Base-by-base conservation (phyloP, 371 early-diverging fungal genomes). In the Mucor irregularis region DNA sequence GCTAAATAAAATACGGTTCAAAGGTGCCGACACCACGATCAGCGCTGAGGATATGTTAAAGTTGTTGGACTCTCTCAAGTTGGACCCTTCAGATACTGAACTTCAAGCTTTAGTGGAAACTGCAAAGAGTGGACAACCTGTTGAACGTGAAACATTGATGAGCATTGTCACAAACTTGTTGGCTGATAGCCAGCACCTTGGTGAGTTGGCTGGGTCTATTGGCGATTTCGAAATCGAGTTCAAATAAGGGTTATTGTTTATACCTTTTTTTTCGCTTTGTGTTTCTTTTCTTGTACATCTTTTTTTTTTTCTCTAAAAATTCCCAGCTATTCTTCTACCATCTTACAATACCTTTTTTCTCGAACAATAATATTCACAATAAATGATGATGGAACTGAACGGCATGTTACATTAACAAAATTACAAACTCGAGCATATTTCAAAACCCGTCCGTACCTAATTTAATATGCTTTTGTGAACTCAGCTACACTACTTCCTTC, bases 61-160 rank as follows among this genome's bases (percentile, higher is more conserved):
- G 4, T 33, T 64, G 9, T 26, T 64, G 34, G 48, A 64, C 5
- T 53, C 58, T 4, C 28, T 64, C 11, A 53, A 58, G 31, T 5
- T 58, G 4, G 54, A 49, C 14, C 25, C 54, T 28, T n/a, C 55
- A 22, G 50, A 58, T 28, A 8, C 21, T 28, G 49, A 58, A 29
- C 49, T 64, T 22, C 46, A 58, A 31, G 45, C 21, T 22, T 10
- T 64, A 8, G 14, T 53, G 8, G 19, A 43, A 22, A 40, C 37
- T 24, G 67, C 63, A 29, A 58, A 67, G 28, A 55, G 55, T 11
- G 67, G 67, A 10, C 51, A 67, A 38, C 22, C 47, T 17, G 39
- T 67, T 25, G 63, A 67, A 30, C 63, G 58, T 28, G 63, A 67
- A 16, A 31, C 43, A 8, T 24, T 67, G 11, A 58, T 58, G 46